Evolutionary conservation across 2,329 filamentous ascomycete species (phyloP).

Genomic region (Colletotrichum brevisporum): DNA sequence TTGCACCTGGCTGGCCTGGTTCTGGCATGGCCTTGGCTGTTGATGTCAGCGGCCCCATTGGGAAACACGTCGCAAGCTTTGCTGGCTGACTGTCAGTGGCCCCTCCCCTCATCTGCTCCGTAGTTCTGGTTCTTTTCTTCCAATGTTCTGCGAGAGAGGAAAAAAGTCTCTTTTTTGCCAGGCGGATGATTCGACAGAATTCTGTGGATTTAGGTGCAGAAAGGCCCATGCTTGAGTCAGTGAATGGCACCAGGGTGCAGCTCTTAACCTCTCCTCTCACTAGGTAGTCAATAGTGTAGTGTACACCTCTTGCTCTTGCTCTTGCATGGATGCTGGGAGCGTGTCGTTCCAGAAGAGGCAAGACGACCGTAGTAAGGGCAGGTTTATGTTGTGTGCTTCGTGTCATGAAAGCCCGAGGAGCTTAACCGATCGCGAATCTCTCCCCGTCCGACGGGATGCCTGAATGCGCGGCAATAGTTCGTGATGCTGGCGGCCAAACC

Average conservation of each 20-base stretch:
- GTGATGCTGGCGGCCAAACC: constrained; percentile 20
- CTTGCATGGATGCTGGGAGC: constrained; percentile 8
- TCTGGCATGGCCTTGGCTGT: constrained; percentile 28
- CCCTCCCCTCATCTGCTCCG: constrained; percentile 3
- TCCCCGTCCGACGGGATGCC: no score
- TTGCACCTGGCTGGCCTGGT: constrained; percentile 16
- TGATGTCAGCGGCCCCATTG: constrained; percentile 34
- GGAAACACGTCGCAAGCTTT: constrained; percentile 37
- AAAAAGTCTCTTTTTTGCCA: constrained; percentile 31
- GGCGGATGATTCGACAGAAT: constrained; percentile 29
- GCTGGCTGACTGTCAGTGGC: constrained; percentile 17
- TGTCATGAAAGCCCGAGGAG: constrained; percentile 9
- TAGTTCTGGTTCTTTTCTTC: constrained; percentile 2
- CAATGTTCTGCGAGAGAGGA: neutral
- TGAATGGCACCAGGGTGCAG: neutral
- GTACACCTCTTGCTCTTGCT: neutral
- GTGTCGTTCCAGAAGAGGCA: neutral
- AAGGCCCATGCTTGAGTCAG: constrained; percentile 31
- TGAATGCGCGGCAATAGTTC: neutral
- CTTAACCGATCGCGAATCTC: no score
- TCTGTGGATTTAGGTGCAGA: constrained; percentile 9
- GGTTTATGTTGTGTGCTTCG: neutral
- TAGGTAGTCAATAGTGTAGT: no score
- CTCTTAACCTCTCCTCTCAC: neutral
- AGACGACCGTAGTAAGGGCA: neutral